Evolutionary conservation across 345 rosid genomes (phyloP), one percentile per base, ranked within the genome.

Genomic region (Eucalyptus guilfoylei): DNA sequence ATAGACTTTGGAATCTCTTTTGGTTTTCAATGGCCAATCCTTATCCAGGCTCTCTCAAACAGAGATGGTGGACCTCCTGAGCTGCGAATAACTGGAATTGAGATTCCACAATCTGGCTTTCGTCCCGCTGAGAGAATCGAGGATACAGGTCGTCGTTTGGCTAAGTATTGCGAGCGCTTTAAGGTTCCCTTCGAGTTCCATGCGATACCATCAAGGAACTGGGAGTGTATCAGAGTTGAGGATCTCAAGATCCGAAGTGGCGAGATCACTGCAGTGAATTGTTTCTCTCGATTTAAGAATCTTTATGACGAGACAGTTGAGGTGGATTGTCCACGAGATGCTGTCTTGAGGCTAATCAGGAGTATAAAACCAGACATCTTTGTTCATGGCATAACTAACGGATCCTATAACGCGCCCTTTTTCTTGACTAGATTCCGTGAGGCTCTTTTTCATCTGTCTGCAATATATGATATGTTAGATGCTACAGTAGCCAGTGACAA

Each of bases 11-110:
- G 99, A 69, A 94, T 97, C 86, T 54, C 87, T n/a, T 96, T 93
- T 85, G 99, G 99, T 89, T 97, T 96, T 92, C 98, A 96, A 40
- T 98, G 98, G 99, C 99, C 99, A 2, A 87, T 91, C 90, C 96
- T 98, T 62, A 95, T 98, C 89, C 96, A 97, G 89, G 60, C 69
- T 76, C 93, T 98, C 32, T 89, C 98, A 4, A 86, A 16, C 34
- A 90, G 87, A 67, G 24, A 90, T 14, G 92, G 92, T 16, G 96
- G 98, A 26, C 96, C 95, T 40, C 94, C 96, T 49, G 95, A 94
- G 90, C 94, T 98, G 32, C 94, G 99, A 64, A 93, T 98, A 44
- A 98, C 99, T 0, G 99, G 99, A 55, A 95, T 98, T 55, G 99
- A 98, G 90, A 87, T 95, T 88, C 99, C 99, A 34, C 96, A 94